Percentiles rank a stretch among this genome's conserved stretches.
These are phyloP conservation scores for Platanthera guangdongensis DNA, from an alignment of 106 monocot species.

Conservation along the genomic window DNA sequence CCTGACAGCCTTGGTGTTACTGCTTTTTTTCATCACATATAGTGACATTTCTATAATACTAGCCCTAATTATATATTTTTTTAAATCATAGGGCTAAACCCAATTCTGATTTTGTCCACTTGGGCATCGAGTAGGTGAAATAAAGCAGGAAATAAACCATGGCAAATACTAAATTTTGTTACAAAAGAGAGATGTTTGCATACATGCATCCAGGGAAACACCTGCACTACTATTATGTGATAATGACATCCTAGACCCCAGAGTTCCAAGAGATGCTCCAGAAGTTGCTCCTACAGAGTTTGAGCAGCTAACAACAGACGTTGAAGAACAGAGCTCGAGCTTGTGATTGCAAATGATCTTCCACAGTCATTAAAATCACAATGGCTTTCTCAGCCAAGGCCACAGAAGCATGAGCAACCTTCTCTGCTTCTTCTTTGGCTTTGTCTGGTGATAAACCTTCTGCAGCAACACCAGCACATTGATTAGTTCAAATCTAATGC, in stretches of 20 bases:
- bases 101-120: not conserved
- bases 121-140: not conserved
- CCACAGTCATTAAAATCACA: slow-evolving; percentile 92
- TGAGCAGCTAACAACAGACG: slow-evolving; percentile 28
- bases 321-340: slow-evolving; percentile 42
- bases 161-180: not conserved
- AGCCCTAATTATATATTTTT: not conserved
- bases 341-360: slow-evolving; percentile 90
- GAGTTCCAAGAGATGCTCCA: slow-evolving; percentile 30
- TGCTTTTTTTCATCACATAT: not conserved
- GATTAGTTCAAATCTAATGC: no score
- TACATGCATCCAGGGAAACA: slow-evolving; percentile 79
- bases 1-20: no score
- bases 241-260: slow-evolving; percentile 34
- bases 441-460: slow-evolving; percentile 84
- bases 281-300: slow-evolving; percentile 31
- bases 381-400: slow-evolving; percentile 95
- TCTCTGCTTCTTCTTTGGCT: slow-evolving; percentile 85
- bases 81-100: not conserved
- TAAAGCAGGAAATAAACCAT: not conserved
- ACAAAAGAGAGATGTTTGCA: slow-evolving; percentile 6
- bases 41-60: not conserved
- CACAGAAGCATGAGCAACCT: slow-evolving; percentile 81
- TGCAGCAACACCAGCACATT: slow-evolving; percentile 77
- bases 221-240: slow-evolving; percentile 57